These are phyloP conservation scores for Cokeromyces recurvatus DNA, from an alignment of 371 early-diverging fungal genomes.

Conservation along the genomic window DNA sequence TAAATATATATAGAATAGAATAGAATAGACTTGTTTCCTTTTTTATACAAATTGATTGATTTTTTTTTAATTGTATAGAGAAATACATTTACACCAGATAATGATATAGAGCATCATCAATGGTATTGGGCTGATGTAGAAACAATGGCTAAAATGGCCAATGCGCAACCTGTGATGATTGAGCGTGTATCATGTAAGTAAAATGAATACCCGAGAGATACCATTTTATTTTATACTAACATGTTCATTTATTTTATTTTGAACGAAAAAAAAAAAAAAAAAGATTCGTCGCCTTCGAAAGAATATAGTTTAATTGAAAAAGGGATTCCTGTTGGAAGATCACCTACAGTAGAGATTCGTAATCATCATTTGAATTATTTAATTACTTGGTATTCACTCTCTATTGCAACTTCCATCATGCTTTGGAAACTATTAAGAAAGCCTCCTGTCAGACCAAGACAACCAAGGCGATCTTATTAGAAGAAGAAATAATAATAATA, in stretches of 20 bases:
- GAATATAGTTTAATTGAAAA: constrained; percentile 48
- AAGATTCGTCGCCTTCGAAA: constrained; percentile 31
- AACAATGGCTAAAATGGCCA: constrained; percentile 63
- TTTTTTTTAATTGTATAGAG: constrained; percentile 13
- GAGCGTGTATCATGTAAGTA: constrained; percentile 63
- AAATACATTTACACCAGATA: constrained; percentile 67
- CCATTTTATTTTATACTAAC: neutral
- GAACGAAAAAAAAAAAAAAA: neutral
- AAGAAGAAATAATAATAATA: too few species aligned
- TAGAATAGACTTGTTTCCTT: too few species aligned
- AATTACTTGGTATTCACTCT: constrained; percentile 82
- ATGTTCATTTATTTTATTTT: neutral
- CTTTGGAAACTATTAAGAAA: constrained; percentile 49
- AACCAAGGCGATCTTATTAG: neutral
- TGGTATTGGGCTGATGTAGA: constrained; percentile 85
- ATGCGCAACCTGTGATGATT: constrained; percentile 67
- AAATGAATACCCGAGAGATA: too few species aligned
- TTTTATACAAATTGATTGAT: too few species aligned
- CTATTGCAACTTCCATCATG: constrained; percentile 66
- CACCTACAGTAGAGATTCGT: constrained; percentile 66
- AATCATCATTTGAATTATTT: constrained; percentile 87
- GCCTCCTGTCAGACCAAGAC: constrained; percentile 30
- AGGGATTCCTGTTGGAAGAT: constrained; percentile 71
- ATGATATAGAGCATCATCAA: constrained; percentile 58
- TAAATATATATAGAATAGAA: too few species aligned